These are phyloP conservation scores for Talaromyces sp. DNA, from an alignment of 2,329 filamentous ascomycete species.

Conservation along the genomic window DNA sequence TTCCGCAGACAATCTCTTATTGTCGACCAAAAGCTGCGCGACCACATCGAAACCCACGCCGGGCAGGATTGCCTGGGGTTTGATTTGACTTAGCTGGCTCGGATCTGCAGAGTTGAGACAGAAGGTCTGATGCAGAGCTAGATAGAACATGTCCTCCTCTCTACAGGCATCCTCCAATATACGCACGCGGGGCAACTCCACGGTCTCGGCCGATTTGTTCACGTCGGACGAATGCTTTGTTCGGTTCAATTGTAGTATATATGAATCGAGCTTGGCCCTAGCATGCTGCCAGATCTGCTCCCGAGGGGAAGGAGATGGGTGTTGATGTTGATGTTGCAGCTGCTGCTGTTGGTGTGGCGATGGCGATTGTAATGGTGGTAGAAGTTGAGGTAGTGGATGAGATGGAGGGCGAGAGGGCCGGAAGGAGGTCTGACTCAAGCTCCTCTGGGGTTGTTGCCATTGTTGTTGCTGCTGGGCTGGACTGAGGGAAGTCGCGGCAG, in stretches of 20 bases:
- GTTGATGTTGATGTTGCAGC: neutral
- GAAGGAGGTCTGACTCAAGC: neutral
- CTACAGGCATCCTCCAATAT: slow-evolving; percentile 58
- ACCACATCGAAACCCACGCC: slow-evolving; percentile 36
- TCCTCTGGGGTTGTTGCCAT: neutral
- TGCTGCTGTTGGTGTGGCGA: neutral
- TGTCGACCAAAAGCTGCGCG: slow-evolving; percentile 45
- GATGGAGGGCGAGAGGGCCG: neutral
- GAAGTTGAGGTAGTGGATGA: neutral
- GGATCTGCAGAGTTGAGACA: slow-evolving; percentile 53
- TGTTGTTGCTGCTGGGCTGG: neutral
- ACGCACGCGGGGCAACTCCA: slow-evolving; percentile 45
- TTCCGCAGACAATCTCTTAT: slow-evolving; percentile 37
- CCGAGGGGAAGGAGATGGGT: neutral
- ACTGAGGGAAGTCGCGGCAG: neutral
- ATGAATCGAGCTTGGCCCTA: slow-evolving; percentile 19
- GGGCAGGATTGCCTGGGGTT: slow-evolving; percentile 32
- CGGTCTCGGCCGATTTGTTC: slow-evolving; percentile 29
- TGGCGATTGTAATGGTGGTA: neutral
- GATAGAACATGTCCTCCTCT: slow-evolving; percentile 58
- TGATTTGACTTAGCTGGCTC: slow-evolving; percentile 33
- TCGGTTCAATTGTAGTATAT: slow-evolving; percentile 17
- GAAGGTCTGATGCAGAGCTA: slow-evolving; percentile 64
- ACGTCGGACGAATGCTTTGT: slow-evolving; percentile 27
- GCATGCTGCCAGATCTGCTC: slow-evolving; percentile 17